Base-by-base conservation (phyloP, 2,329 filamentous ascomycete genomes). In the Xylaria sp. region DNA sequence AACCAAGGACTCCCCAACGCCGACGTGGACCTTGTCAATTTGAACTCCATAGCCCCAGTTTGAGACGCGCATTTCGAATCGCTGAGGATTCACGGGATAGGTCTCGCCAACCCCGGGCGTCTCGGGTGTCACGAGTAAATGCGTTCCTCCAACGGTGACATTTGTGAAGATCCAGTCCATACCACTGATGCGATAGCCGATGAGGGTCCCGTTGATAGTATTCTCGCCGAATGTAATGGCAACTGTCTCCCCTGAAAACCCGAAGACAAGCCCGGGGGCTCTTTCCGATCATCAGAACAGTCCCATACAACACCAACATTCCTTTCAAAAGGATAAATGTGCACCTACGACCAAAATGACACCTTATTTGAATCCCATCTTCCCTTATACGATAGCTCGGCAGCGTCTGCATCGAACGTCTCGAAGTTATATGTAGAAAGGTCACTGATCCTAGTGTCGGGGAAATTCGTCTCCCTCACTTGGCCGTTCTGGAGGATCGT, bases 161-260 rank as follows among this genome's bases (percentile, higher is more conserved):
- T 90, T 90, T 41, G 87, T 88, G 74, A 90, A 86, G 65, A 82
- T 80, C 88, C 88, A 90, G 74, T 89, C 88, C 60, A 87, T 82
- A 2, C 86, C 87, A 50, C 82, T 82, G 32, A 89, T 81, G n/a
- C 87, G 84, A 76, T 88, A 90, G 5, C 84, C 88, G 37, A 90
- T 78, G 1, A 90, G 80, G 13, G 85, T 85, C 15, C 80, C 82
- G 62, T 83, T 77, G 15, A 80, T 81, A 10, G 87, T 88, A 50
- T 82, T 77, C 51, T 84, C 78, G n/a, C 87, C 87, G 68, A 89
- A 88, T 23, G 81, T 84, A 56, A 88, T 80, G 37, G 86, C 86
- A 10, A 88, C 83, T 13, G 82, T 84, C 41, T 84, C 78, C 13
- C 86, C 87, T 0, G 84, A 85, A 75, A 88, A 89, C 66, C 84